Base-by-base conservation (phyloP, 2,329 filamentous ascomycete species). In the Coniochaeta pulveracea region DNA sequence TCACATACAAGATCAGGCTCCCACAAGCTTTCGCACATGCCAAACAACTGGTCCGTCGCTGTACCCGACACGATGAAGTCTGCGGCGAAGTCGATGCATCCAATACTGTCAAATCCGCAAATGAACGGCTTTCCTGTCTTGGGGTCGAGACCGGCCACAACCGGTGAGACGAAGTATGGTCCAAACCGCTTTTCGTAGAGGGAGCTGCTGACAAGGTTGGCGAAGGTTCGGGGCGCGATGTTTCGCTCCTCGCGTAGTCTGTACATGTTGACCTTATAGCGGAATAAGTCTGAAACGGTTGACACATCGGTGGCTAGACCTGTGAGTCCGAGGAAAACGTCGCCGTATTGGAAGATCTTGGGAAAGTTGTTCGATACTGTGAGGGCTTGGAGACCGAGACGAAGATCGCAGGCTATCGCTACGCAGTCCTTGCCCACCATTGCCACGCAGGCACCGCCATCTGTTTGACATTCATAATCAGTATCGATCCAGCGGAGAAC, bases 241-340 rank as follows among this genome's bases (percentile, higher is more conserved):
- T 86, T 74, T 55, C 91, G 86, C 72, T 98, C 91, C 71, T 98
- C 91, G 53, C 91, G 85, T 52, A 98, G 76, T 45, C 91, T 84
- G 75, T 98, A 98, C 84, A 98, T 93, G 75, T 98, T 98, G 60
- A 93, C 85, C 73, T 98, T 98, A 78, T 94, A 96, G 55, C 91
- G 86, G 75, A 98, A 93, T 47, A 96, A 80, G 64, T 98, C 89
- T 50, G 80, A 83, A 47, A 98, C 89, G 47, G 89, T 96, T 44
- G 75, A 76, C 44, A 98, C 86, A 58, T 98, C 91, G 48, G 91
- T 98, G 40, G 91, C 91, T 33, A 98, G 83, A 36, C 91, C 91
- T 4, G 91, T 96, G 40, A 98, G 78, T 36, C 91, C 91, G 22
- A 98, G 82, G 63, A 93, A 95, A 50, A 91, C 85, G 52, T 89